A percentile compares a stretch with the other conserved stretches of the same genome.
phyloP scores from a whole-genome alignment of 352 stramenopile species.

The Phytophthora litchii region DNA sequence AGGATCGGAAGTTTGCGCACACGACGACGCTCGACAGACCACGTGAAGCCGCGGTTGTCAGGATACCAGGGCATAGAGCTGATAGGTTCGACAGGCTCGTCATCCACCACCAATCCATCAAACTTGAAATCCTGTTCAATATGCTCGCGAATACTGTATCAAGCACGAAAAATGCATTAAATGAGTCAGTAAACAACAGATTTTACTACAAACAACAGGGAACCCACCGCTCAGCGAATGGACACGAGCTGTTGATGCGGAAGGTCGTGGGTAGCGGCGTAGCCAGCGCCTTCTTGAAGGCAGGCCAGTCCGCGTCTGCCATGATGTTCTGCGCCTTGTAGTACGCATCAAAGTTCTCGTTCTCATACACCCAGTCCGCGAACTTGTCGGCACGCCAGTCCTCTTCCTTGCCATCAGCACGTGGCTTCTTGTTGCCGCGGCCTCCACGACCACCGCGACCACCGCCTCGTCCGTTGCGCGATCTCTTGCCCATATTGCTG shows the following conservation, averaged over 20 bases:
- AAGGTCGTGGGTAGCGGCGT: slow-evolving; percentile 93
- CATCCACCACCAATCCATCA: slow-evolving; percentile 77
- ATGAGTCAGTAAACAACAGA: slow-evolving; percentile 8
- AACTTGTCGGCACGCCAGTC: slow-evolving; percentile 66
- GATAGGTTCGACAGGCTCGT: slow-evolving; percentile 84
- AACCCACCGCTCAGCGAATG: slow-evolving; percentile 75
- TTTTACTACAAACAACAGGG: neutral
- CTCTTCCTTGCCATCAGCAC: slow-evolving; percentile 38
- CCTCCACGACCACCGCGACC: slow-evolving; percentile 30
- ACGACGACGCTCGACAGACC: slow-evolving; percentile 87
- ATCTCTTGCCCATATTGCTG: slow-evolving; percentile 53
- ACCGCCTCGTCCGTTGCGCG: slow-evolving; percentile 44
- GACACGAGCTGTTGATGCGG: slow-evolving; percentile 92
- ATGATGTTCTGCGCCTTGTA: slow-evolving; percentile 90
- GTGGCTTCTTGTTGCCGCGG: slow-evolving; percentile 60
- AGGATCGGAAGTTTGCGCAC: slow-evolving; percentile 93
- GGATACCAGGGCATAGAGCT: slow-evolving; percentile 91
- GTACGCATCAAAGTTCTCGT: slow-evolving; percentile 85
- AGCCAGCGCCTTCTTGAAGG: slow-evolving; percentile 90
- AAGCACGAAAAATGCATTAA: neutral
- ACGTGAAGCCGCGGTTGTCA: slow-evolving; percentile 88
- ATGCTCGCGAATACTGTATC: slow-evolving; percentile 78
- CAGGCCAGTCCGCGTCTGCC: slow-evolving; percentile 83
- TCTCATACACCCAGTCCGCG: slow-evolving; percentile 88
- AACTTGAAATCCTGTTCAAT: slow-evolving; percentile 90